A percentile compares a stretch with the other conserved stretches of the same genome.
Evolutionary conservation across 768 basidiomycete genomes (phyloP).

Genomic region (Mycena galopus): DNA sequence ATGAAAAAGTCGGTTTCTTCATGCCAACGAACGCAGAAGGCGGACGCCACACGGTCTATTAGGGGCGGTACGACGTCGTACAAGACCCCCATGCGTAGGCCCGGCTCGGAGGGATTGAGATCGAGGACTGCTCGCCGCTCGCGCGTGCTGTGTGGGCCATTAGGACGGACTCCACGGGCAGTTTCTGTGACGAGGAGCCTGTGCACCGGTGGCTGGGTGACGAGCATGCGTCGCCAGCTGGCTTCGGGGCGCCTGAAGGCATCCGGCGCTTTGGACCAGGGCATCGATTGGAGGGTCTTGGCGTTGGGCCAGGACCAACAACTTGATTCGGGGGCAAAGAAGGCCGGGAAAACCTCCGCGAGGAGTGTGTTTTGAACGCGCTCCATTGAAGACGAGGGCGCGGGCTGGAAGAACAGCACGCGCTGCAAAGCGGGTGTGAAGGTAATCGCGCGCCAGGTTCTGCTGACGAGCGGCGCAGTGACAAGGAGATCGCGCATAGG

Average conservation of each 20-base stretch:
- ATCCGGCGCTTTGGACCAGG: neutral
- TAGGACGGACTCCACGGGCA: too few species aligned
- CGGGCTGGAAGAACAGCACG: constrained; percentile 13
- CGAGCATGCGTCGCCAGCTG: constrained; percentile 17
- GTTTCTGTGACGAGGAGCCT: neutral
- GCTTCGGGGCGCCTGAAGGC: constrained; percentile 4
- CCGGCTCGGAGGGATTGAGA: too few species aligned
- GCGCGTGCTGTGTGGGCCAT: neutral
- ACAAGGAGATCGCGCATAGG: constrained; percentile 10
- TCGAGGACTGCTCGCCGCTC: neutral
- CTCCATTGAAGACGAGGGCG: neutral
- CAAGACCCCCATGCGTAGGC: neutral
- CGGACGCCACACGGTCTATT: neutral
- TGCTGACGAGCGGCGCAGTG: constrained; percentile 1
- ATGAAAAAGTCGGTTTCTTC: too few species aligned
- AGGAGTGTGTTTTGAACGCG: neutral
- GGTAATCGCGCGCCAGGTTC: neutral
- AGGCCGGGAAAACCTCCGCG: neutral
- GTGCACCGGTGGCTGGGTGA: constrained; percentile 2
- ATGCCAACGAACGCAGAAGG: neutral
- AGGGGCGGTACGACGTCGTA: neutral
- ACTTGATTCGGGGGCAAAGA: neutral
- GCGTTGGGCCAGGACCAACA: constrained; percentile 1
- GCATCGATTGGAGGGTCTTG: neutral
- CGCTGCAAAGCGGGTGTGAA: neutral